Percentiles rank a stretch among this genome's conserved stretches.
Evolutionary conservation across 768 basidiomycete genomes (phyloP).

Genomic region (Pleurotus tuber-regium): DNA sequence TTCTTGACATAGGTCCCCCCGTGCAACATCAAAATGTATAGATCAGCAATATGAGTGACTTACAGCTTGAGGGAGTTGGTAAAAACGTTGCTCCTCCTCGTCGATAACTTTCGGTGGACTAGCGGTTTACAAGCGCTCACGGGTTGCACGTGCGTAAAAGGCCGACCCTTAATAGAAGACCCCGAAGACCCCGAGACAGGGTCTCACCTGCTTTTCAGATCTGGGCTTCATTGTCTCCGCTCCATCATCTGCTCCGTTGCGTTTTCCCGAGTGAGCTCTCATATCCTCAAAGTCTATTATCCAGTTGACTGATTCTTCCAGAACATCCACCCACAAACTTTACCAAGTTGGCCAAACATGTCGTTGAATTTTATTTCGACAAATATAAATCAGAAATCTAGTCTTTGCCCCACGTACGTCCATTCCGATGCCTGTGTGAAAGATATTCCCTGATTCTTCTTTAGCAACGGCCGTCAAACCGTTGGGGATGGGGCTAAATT

Average conservation of each 20-base stretch:
- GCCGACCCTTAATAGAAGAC: slow-evolving; percentile 6
- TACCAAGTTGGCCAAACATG: slow-evolving; percentile 87
- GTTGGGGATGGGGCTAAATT: slow-evolving; percentile 95
- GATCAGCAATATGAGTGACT: background rate
- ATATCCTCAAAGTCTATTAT: background rate
- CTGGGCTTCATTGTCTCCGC: slow-evolving; percentile 4
- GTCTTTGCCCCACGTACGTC: slow-evolving; percentile 91
- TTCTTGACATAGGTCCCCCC: too few species aligned
- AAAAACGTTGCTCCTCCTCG: slow-evolving; percentile 1
- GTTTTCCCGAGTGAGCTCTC: background rate
- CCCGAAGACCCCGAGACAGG: background rate
- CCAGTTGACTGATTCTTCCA: background rate
- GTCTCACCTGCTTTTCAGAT: background rate
- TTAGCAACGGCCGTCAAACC: slow-evolving; percentile 92
- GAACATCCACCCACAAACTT: slow-evolving; percentile 11
- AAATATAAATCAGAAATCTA: slow-evolving; percentile 77
- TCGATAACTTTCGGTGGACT: slow-evolving; percentile 9
- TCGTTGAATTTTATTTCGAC: slow-evolving; percentile 71
- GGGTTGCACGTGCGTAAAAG: slow-evolving; percentile 1
- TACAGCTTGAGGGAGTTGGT: slow-evolving; percentile 2
- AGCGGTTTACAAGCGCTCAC: background rate
- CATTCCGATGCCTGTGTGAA: too few species aligned
- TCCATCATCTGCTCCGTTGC: slow-evolving; percentile 11
- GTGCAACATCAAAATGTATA: too few species aligned
- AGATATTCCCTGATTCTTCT: too few species aligned